A percentile compares a stretch with the other conserved stretches of the same genome.
Conservation (phyloP, 768 basidiomycete species). For the Mycena galericulata region DNA sequence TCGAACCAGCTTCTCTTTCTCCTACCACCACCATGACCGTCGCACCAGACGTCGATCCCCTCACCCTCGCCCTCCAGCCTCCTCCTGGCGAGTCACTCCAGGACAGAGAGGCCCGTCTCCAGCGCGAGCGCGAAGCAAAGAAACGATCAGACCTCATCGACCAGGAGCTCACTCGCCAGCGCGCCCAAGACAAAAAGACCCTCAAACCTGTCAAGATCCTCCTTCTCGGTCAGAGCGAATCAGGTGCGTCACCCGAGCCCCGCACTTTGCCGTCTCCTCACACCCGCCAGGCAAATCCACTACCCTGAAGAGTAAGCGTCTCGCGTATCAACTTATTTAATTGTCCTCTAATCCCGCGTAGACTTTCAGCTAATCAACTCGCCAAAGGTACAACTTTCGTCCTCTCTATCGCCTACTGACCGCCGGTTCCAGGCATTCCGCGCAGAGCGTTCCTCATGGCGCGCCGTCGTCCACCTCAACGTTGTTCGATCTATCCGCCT, state of each 20-base stretch:
- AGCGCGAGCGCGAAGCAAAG: constrained; percentile 54
- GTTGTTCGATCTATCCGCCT: constrained; percentile 60
- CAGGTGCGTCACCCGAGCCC: constrained; percentile 47
- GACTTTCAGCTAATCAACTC: constrained; percentile 59
- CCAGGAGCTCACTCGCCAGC: constrained; percentile 53
- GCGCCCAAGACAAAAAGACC: constrained; percentile 49
- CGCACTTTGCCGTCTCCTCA: neutral
- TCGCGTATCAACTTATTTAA: neutral
- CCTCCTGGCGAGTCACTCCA: constrained; percentile 49
- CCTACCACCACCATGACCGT: constrained; percentile 19
- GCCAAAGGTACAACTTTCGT: constrained; percentile 46
- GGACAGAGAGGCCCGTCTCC: constrained; percentile 47
- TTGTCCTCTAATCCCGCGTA: constrained; percentile 22
- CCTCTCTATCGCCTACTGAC: neutral
- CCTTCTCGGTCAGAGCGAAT: constrained; percentile 65
- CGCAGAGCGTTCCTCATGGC: constrained; percentile 59
- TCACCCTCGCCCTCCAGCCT: constrained; percentile 52
- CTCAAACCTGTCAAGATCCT: constrained; percentile 54
- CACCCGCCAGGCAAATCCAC: constrained; percentile 61
- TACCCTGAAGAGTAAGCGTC: constrained; percentile 64
- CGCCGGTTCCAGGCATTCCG: constrained; percentile 46
- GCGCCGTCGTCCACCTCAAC: constrained; percentile 63
- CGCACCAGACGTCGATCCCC: constrained; percentile 49
- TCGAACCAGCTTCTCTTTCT: neutral
- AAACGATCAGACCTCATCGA: constrained; percentile 59